phyloP scores from a whole-genome alignment of 2,329 filamentous ascomycete species.

The Calonectria henricotiae region DNA sequence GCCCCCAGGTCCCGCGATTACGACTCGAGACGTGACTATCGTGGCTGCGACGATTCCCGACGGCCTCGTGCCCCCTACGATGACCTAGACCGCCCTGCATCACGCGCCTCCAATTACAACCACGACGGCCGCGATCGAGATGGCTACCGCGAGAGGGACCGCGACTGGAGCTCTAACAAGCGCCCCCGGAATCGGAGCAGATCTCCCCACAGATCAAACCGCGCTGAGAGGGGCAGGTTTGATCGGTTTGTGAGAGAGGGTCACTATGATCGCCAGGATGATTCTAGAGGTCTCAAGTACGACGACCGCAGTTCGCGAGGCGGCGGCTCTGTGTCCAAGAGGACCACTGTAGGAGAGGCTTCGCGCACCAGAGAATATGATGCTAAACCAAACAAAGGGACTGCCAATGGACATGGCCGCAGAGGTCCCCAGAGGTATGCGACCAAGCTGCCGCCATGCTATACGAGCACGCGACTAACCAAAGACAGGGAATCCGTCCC shows the following conservation, averaged over 20 bases:
- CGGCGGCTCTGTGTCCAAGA: conserved; percentile 75
- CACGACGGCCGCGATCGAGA: conserved; percentile 70
- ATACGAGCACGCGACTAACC: conserved; percentile 35
- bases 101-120: conserved; percentile 61
- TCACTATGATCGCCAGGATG: conserved; percentile 50
- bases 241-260: conserved; percentile 56
- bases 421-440: conserved; percentile 45
- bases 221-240: conserved; percentile 58
- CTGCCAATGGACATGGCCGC: conserved; percentile 47
- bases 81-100: conserved; percentile 70
- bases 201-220: conserved; percentile 64
- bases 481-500: conserved; percentile 37
- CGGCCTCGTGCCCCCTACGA: conserved; percentile 69
- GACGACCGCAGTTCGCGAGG: conserved; percentile 63
- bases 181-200: conserved; percentile 71
- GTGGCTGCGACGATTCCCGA: conserved; percentile 70
- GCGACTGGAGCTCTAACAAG: conserved; percentile 69
- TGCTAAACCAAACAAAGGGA: conserved; percentile 78
- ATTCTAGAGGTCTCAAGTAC: conserved; percentile 57
- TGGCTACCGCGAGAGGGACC: conserved; percentile 55
- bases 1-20: conserved; percentile 65
- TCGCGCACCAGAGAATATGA: conserved; percentile 74
- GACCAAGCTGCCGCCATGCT: neutral
- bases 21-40: conserved; percentile 75
- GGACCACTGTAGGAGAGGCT: conserved; percentile 73